A percentile compares a stretch with the other conserved stretches of the same genome.
Evolutionary conservation across 768 basidiomycete species (phyloP).

Genomic region (Neoboletus brunneissimus): DNA sequence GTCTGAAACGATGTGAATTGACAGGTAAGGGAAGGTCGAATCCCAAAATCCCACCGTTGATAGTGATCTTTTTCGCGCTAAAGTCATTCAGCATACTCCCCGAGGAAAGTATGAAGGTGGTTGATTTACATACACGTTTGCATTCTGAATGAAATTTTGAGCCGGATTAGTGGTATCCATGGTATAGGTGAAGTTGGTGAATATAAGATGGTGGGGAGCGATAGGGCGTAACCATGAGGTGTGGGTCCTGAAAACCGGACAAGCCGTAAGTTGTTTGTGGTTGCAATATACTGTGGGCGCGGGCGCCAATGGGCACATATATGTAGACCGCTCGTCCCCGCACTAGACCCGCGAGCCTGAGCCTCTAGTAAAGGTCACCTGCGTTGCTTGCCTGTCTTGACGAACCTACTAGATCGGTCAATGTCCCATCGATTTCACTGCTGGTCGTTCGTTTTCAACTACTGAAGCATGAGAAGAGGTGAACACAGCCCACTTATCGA

Average conservation of each 20-base stretch:
- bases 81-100: neutral
- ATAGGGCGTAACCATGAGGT: neutral
- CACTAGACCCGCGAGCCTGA: constrained; percentile 3
- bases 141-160: neutral
- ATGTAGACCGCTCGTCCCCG: neutral
- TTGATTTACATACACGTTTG: constrained; percentile 4
- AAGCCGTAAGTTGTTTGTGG: constrained; percentile 10
- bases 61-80: constrained; percentile 10
- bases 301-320: constrained; percentile 4
- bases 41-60: constrained; percentile 5
- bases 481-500: neutral
- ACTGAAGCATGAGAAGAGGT: neutral
- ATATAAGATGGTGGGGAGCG: neutral
- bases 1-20: neutral
- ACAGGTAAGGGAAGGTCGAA: neutral
- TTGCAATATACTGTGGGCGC: constrained; percentile 19
- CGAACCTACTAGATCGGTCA: neutral
- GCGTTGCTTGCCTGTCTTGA: neutral
- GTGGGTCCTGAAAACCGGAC: constrained; percentile 11
- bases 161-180: neutral
- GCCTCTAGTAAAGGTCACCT: neutral
- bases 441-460: neutral
- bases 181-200: neutral
- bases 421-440: neutral
- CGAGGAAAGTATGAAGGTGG: neutral